Base-by-base conservation (phyloP, 2,329 filamentous ascomycete species). In the Hymenotorrendiella dingleyae region DNA sequence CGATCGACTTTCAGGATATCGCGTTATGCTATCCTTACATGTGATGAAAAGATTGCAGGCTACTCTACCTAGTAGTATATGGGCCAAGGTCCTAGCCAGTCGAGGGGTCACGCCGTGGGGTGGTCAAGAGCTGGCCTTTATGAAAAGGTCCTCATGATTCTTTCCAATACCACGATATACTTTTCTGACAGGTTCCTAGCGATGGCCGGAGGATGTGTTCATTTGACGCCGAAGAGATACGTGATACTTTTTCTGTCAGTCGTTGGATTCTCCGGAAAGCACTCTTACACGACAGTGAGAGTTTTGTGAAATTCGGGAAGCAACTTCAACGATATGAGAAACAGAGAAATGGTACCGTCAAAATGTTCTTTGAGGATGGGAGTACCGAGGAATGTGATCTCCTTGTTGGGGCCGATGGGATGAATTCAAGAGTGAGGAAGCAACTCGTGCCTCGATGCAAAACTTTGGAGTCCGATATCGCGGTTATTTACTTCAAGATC, bases 371-470 rank as follows among this genome's bases (percentile, higher is more conserved):
- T 40, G 61, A 62, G 2, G 63, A 74, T 43, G 71, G 71, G 2
- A 56, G 55, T 9, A 60, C 50, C 0, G 64, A 66, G 7, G 56
- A 52, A 1, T 80, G 66, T 36, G 74, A 79, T 50, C 54, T 80
- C 0, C 48, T 80, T 0, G 67, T 80, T 30, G 74, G 70, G 5
- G 74, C 75, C 3, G 76, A 80, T 45, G 77, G 77, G 0, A 66
- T 72, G 32, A 62, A 67, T 4, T 79, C 74, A 1, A 67, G 64
- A 22, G 69, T 69, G 2, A 65, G 74, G 14, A 66, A 58, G 35
- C 56, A 58, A 30, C 40, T 59, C 9, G 35, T 59, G 12, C 56
- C 56, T 1, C 28, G 45, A n/a, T 39, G 53, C 3, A 50, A 16
- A 19, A 47, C 56, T 12, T 39, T 37, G 17, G 32, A 47, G 3